Evolutionary conservation across 2,329 filamentous ascomycete genomes (phyloP), one percentile per base, ranked within the genome.

Genomic region (Aspergillus aculeatinus): DNA sequence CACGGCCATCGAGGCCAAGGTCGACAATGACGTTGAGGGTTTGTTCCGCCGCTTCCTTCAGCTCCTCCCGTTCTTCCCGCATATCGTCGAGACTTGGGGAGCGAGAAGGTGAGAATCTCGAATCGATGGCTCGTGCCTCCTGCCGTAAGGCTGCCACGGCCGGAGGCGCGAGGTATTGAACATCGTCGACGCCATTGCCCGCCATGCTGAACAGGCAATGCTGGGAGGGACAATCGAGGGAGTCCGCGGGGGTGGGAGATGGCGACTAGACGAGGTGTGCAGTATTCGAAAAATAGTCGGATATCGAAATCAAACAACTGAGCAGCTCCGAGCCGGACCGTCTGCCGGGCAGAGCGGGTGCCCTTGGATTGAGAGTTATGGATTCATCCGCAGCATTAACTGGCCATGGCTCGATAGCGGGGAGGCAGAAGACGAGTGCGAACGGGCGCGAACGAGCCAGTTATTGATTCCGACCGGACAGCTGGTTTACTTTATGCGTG

Each of bases 11-110:
- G 58, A 98, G 84, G 71, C 92, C 92, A 65, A 99, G 83, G 79
- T 99, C 94, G 73, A 99, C 85, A 74, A 99, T 96, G 65, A 96
- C 91, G 77, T 98, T 99, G 74, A 96, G 83, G 23, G 93, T 97
- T 80, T 97, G 92, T 78, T 98, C 94, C 54, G 94, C 95, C 47
- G 94, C 95, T 80, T 96, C 91, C 72, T 93, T 92, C 67, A 99
- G 84, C 74, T 98, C 94, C 73, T 96, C 90, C 63, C 93, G 87
- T 80, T 98, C 92, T 72, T 96, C 92, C 68, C 91, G 89, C 70
- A 98, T 97, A 74, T 96, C 89, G 77, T 92, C 87, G 77, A 92
- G 87, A 77, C 90, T 97, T 67, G 95, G 80, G 12, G 91, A 81
- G 60, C 87, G 79, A 68, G 87, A 85, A 23, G 70, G 68, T 12